phyloP scores from a whole-genome alignment of 768 basidiomycete genomes.

The Pisolithus marmoratus region DNA sequence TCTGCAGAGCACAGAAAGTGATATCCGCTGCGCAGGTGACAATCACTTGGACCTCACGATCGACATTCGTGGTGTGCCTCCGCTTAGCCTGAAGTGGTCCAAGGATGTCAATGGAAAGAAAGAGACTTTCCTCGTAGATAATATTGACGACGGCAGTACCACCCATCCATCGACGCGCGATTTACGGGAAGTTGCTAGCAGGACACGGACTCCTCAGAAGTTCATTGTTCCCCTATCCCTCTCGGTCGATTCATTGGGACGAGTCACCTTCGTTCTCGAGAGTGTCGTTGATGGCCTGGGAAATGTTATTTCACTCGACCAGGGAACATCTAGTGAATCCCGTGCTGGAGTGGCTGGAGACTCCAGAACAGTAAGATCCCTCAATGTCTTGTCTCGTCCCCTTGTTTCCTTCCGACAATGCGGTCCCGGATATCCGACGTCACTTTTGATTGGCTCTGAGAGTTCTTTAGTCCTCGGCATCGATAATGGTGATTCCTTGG shows the following conservation, averaged over 20 bases:
- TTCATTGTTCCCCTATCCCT: constrained; percentile 66
- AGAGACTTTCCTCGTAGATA: constrained; percentile 77
- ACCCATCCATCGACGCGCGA: constrained; percentile 24
- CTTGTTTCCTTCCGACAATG: constrained; percentile 70
- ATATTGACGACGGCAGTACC: constrained; percentile 61
- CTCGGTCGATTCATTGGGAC: constrained; percentile 56
- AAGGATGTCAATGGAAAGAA: constrained; percentile 59
- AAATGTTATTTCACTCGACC: constrained; percentile 54
- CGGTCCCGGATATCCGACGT: constrained; percentile 60
- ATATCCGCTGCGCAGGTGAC: constrained; percentile 66
- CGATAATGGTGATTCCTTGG: constrained; percentile 50
- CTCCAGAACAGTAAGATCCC: constrained; percentile 49
- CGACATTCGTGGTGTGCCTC: constrained; percentile 67
- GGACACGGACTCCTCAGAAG: constrained; percentile 40
- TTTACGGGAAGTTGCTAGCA: constrained; percentile 16
- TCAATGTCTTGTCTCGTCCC: constrained; percentile 68
- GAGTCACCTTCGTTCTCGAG: constrained; percentile 70
- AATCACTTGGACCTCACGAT: constrained; percentile 55
- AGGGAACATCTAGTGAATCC: constrained; percentile 22
- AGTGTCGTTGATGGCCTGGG: constrained; percentile 80
- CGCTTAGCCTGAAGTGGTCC: constrained; percentile 72
- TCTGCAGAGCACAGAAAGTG: constrained; percentile 30
- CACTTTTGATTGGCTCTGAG: constrained; percentile 67
- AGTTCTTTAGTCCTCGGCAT: constrained; percentile 50
- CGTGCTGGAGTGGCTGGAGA: constrained; percentile 26